These are phyloP conservation scores for Coemansia aciculifera DNA, from an alignment of 192 early-diverging fungal genomes.

Conservation along the genomic window DNA sequence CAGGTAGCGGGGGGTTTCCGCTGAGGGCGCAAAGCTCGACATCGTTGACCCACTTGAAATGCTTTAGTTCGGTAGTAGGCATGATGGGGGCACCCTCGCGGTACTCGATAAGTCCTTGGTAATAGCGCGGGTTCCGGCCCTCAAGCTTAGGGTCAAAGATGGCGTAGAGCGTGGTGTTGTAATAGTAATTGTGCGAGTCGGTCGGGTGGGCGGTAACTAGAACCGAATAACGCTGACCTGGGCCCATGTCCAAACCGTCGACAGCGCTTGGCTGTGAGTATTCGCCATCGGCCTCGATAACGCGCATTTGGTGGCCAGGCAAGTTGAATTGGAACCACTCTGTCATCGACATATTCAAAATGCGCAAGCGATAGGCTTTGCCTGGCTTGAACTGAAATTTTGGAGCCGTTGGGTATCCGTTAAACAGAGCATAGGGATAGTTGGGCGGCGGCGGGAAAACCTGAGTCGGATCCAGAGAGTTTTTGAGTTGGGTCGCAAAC, in stretches of 20 bases:
- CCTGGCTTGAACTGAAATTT: constrained; percentile 57
- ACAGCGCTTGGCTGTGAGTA: constrained; percentile 55
- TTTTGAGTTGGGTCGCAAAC: constrained; percentile 29
- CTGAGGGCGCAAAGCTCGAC: not conserved
- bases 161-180: constrained; percentile 67
- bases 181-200: constrained; percentile 60
- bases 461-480: constrained; percentile 47
- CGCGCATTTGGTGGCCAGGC: constrained; percentile 66
- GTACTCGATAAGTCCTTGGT: constrained; percentile 20
- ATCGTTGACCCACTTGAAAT: constrained; percentile 22
- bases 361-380: constrained; percentile 75
- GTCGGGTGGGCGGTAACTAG: constrained; percentile 64
- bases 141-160: constrained; percentile 50
- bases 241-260: constrained; percentile 56
- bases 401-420: constrained; percentile 28
- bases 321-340: constrained; percentile 69
- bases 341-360: constrained; percentile 72
- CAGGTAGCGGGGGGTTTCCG: constrained; percentile 7
- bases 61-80: not conserved
- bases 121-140: constrained; percentile 47
- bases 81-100: constrained; percentile 1
- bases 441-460: constrained; percentile 60
- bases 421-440: constrained; percentile 60
- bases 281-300: constrained; percentile 77
- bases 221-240: constrained; percentile 76